Base-by-base conservation (phyloP, 1,139 yeast genomes). In the Groenewaldozyma sp. region DNA sequence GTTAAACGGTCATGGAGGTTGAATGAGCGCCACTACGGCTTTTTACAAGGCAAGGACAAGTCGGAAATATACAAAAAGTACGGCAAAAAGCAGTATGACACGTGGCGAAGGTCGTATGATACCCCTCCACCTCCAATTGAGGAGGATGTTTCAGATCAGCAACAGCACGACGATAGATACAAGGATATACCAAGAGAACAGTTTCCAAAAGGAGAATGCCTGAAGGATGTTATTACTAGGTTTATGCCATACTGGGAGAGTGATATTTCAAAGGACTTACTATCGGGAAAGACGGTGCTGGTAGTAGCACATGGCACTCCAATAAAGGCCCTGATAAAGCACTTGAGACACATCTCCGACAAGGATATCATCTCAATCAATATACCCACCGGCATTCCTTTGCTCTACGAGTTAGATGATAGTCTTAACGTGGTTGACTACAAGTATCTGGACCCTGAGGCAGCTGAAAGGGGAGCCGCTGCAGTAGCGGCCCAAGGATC, bases 21-120 rank as follows among this genome's bases (percentile, higher is more conserved):
- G 67, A 88, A 88, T 71, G 98, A 88, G 74, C 91, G 97, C 74
- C 97, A 88, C 71, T 88, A 88, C 71, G 98, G 98, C 74, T 96
- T 87, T 56, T 76, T 91, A 60, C 97, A 88, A 71, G 97, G 97
- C 64, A 87, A 87, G 74, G 93, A 88, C 74, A 88, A 88, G 74
- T 95, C 95, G 53, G 86, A 75, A 58, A 83, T 95, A 52, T 76
- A 86, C 62, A 88, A 78, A 60, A 67, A 76, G 58, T 87, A 77
- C 70, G 97, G 97, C 62, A 69, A 75, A 56, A 95, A 86, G 65
- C 77, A 84, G 71, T 88, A 88, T 82, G 87, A 79, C 74, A 82
- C 80, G 58, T 88, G 91, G 88, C 84, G 97, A 82, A 82, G 97
- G 73, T 86, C 95, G 28, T 88, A 78, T 63, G 96, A 88, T 62